phyloP scores from a whole-genome alignment of 768 basidiomycete genomes.

The Pisolithus orientalis region DNA sequence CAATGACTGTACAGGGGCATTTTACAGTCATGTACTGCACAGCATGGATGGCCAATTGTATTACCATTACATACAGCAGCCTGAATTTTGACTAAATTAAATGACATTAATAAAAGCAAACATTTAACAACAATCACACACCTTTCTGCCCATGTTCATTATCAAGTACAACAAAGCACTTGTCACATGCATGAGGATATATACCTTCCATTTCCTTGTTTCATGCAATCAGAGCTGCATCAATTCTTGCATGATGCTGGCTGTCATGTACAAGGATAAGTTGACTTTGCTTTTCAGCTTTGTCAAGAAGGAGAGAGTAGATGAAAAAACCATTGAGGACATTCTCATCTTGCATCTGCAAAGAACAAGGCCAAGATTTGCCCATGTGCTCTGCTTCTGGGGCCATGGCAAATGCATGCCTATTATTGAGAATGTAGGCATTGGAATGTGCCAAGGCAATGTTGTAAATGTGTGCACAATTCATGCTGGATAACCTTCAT shows the following conservation, averaged over 20 bases:
- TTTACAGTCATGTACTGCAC: slow-evolving; percentile 23
- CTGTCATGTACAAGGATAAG: too few species aligned
- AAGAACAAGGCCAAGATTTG: too few species aligned
- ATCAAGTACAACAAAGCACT: slow-evolving; percentile 4
- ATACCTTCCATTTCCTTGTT: slow-evolving; percentile 7
- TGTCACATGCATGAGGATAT: slow-evolving; percentile 8
- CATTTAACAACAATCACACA: not conserved
- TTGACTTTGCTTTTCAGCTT: too few species aligned
- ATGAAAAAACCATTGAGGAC: too few species aligned
- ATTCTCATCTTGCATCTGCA: too few species aligned
- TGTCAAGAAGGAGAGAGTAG: too few species aligned
- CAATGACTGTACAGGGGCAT: slow-evolving; percentile 8
- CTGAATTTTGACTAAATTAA: not conserved
- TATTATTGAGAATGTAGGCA: too few species aligned
- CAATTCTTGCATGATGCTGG: too few species aligned
- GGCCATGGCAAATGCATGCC: too few species aligned
- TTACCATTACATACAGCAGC: slow-evolving; percentile 14
- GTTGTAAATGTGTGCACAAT: too few species aligned
- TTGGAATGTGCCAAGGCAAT: slow-evolving; percentile 22
- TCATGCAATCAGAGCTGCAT: not conserved
- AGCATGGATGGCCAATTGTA: slow-evolving; percentile 25
- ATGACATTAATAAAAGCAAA: not conserved
- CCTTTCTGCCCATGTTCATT: not conserved
- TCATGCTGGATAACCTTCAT: too few species aligned
- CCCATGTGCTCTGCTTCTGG: too few species aligned